Evolutionary conservation across 345 rosid genomes (phyloP).

Genomic region (Brassica incana): DNA sequence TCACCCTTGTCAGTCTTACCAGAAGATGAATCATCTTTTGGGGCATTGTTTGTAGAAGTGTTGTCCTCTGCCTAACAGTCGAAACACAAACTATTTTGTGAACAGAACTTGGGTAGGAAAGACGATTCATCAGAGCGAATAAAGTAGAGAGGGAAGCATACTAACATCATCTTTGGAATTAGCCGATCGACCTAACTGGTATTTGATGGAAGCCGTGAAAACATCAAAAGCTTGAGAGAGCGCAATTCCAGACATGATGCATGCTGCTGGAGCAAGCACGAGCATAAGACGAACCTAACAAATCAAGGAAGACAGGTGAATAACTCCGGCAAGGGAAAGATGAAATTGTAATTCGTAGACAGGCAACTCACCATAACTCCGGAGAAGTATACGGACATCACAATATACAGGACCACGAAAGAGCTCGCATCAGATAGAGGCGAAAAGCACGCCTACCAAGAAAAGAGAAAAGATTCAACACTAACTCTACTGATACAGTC

Average conservation of each 20-base stretch:
- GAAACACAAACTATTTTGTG: slow-evolving; percentile 36
- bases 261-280: slow-evolving; percentile 99
- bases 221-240: slow-evolving; percentile 95
- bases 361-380: slow-evolving; percentile 89
- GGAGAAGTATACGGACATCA: slow-evolving; percentile 93
- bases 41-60: slow-evolving; percentile 39
- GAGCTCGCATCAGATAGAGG: slow-evolving; percentile 99
- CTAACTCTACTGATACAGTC: neutral
- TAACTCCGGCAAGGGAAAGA: slow-evolving; percentile 5
- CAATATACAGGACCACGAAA: slow-evolving; percentile 84
- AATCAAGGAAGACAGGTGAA: slow-evolving; percentile 25
- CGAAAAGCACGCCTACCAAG: slow-evolving; percentile 92
- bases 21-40: slow-evolving; percentile 43
- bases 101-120: slow-evolving; percentile 26
- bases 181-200: slow-evolving; percentile 63
- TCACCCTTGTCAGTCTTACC: slow-evolving; percentile 52
- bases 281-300: slow-evolving; percentile 97
- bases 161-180: slow-evolving; percentile 59
- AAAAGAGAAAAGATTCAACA: slow-evolving; percentile 19
- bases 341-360: neutral
- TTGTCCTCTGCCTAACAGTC: slow-evolving; percentile 64
- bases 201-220: slow-evolving; percentile 87
- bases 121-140: slow-evolving; percentile 12
- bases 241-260: slow-evolving; percentile 98
- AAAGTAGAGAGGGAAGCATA: slow-evolving; percentile 23